Percentiles rank a stretch among this genome's conserved stretches.
Conservation (phyloP, 495 filamentous ascomycete genomes). For the Aspergillus campestris region DNA sequence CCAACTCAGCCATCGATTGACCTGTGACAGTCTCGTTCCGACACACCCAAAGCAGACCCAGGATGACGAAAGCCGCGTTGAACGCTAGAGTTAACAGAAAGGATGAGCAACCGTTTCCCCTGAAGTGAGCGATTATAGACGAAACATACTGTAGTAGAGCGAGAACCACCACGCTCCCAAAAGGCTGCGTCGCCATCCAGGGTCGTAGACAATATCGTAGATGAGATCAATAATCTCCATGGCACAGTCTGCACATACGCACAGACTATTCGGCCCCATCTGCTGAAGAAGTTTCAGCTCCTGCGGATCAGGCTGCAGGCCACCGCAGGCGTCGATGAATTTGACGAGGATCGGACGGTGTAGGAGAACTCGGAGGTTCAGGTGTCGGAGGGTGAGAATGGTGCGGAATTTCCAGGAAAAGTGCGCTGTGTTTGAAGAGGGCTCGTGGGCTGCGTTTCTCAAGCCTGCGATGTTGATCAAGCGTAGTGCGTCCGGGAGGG, state of each 20-base stretch:
- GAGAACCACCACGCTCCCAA: constrained; percentile 38
- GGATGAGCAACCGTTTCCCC: too few species aligned
- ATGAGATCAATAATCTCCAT: constrained; percentile 31
- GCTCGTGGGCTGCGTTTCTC: not conserved
- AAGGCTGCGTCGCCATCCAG: constrained; percentile 17
- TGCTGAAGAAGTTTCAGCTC: constrained; percentile 17
- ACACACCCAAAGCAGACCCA: constrained; percentile 23
- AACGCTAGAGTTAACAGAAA: constrained; percentile 18
- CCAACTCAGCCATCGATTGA: constrained; percentile 3
- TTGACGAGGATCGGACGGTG: constrained; percentile 33
- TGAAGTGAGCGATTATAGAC: too few species aligned
- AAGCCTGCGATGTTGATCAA: constrained; percentile 2
- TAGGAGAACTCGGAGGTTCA: constrained; percentile 27
- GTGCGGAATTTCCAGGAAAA: constrained; percentile 19
- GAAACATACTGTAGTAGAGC: constrained; percentile 31
- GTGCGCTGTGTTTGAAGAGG: not conserved
- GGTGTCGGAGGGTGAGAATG: constrained; percentile 29
- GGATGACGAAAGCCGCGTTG: constrained; percentile 30
- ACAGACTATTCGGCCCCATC: constrained; percentile 30
- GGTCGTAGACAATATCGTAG: constrained; percentile 15
- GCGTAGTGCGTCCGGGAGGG: constrained; percentile 7
- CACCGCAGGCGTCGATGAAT: constrained; percentile 22
- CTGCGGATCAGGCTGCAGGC: constrained; percentile 18
- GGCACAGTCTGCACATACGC: constrained; percentile 27
- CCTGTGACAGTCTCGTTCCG: constrained; percentile 8